Evolutionary conservation across 2,329 filamentous ascomycete species (phyloP).

Genomic region (Balansia obtecta): DNA sequence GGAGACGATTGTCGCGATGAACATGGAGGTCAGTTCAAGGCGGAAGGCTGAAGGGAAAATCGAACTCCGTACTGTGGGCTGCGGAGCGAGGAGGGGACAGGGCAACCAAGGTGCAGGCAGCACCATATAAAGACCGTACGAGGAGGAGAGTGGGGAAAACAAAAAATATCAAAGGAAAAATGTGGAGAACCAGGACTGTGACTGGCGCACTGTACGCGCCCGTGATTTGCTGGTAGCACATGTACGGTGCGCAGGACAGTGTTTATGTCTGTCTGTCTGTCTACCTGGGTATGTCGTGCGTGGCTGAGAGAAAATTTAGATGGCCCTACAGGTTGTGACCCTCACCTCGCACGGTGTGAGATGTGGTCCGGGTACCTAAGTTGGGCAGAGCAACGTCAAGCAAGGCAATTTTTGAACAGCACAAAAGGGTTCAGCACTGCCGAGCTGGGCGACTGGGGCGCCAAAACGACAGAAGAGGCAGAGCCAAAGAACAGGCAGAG

Average conservation of each 20-base stretch:
- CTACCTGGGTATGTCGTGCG: not conserved
- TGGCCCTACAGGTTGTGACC: not conserved
- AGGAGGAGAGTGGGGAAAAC: too few relatives aligned
- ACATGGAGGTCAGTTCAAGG: constrained; percentile 12
- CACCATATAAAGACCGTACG: not conserved
- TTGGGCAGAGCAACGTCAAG: too few relatives aligned
- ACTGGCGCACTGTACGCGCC: not conserved
- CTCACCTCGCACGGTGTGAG: not conserved
- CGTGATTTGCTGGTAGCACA: not conserved
- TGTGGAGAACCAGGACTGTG: too few relatives aligned
- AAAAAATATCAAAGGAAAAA: too few relatives aligned
- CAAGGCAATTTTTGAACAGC: too few relatives aligned
- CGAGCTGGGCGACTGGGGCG: not conserved
- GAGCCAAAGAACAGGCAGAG: not conserved
- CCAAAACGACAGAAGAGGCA: not conserved
- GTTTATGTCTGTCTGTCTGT: not conserved
- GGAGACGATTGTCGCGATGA: constrained; percentile 14
- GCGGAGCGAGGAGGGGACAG: constrained; percentile 4
- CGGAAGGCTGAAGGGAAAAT: constrained; percentile 3
- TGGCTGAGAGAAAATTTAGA: not conserved
- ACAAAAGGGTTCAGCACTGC: not conserved
- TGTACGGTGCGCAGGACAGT: not conserved
- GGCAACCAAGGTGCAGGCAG: not conserved
- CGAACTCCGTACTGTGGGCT: not conserved
- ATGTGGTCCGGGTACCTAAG: not conserved